Evolutionary conservation across 495 filamentous ascomycete genomes (phyloP), one percentile per base, ranked within the genome.

Genomic region (Polyplosphaeria fusca): DNA sequence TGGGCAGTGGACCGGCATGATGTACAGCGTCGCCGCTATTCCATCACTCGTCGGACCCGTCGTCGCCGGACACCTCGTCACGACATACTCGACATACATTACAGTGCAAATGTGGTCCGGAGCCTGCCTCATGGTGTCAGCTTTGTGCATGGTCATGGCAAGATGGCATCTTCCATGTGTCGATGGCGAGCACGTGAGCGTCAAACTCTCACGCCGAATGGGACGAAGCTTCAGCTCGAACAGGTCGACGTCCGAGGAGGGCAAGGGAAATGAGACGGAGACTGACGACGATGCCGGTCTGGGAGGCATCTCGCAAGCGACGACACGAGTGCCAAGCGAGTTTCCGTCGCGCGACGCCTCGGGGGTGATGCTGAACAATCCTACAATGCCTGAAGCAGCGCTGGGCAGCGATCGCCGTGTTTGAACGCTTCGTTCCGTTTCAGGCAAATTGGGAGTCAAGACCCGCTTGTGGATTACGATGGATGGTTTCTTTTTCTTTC

Each of bases 1-100:
- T 9, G 74, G 74, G 3, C 71, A 74, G 40, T 76, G 74, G 73
- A 67, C 61, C 19, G 74, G 74, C n/a, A 75, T 74, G 70, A 72
- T 74, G 72, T 77, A 72, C 61, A 63, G 58, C 16, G 18, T 58
- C 26, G 60, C 70, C 12, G 68, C 74, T 5, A 22, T 67, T 5
- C 68, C 68, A 16, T 63, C 69, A 4, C 63, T 77, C 9, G 60
- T 64, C 12, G 74, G 74, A 9, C 73, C 74, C 4, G 51, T 74
- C 22, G 69, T 76, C 40, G 71, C 65, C 0, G 74, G 74, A 13
- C 59, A 67, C 41, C 44, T 74, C 5, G 62, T 73, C 46, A 56
- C 47, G 12, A 1, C 40, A 27, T 73, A 51, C 37, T 19, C 28
- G 1, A 52, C 26, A 5, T 69, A 56, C 47, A 60, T 63, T 41